These are phyloP conservation scores for Chrysochromulina tobinii DNA, from an alignment of 78 protist species.

Conservation along the genomic window DNA sequence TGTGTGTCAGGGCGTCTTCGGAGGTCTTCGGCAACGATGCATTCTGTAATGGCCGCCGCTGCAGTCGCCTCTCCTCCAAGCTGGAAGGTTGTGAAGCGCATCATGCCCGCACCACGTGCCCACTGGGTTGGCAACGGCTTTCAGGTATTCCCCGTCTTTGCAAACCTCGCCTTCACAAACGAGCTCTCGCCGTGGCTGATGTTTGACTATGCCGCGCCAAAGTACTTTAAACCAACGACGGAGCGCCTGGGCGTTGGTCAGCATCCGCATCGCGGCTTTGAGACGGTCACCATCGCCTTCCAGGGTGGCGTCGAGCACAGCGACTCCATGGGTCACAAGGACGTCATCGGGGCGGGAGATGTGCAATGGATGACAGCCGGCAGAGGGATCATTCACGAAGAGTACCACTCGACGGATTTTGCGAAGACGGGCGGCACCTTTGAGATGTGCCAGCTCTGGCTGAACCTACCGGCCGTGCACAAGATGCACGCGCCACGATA, in stretches of 20 bases:
- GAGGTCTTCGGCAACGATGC: no score
- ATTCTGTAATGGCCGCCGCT: no score
- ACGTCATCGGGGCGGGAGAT: neutral
- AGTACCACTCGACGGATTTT: slow-evolving; percentile 22
- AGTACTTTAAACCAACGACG: neutral
- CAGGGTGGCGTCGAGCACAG: slow-evolving; percentile 64
- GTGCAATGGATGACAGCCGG: slow-evolving; percentile 88
- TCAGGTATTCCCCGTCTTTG: slow-evolving; percentile 26
- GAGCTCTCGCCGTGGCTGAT: slow-evolving; percentile 27
- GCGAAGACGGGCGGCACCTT: slow-evolving; percentile 3
- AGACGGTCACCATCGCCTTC: slow-evolving; percentile 78
- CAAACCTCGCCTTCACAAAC: neutral
- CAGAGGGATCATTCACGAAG: slow-evolving; percentile 77
- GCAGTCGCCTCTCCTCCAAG: no score
- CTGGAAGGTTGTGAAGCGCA: no score
- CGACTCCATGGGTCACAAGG: slow-evolving; percentile 57
- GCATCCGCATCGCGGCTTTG: slow-evolving; percentile 89
- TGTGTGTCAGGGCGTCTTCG: no score
- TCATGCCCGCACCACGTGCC: neutral
- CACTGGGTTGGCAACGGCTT: slow-evolving; percentile 47
- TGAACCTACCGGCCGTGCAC: slow-evolving; percentile 63
- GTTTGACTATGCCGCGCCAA: slow-evolving; percentile 37
- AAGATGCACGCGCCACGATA: slow-evolving; percentile 82
- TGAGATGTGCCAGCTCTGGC: slow-evolving; percentile 73
- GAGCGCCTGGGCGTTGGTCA: slow-evolving; percentile 51